Base-by-base conservation (phyloP, 257 asterid species). In the Gentiana dahurica region DNA sequence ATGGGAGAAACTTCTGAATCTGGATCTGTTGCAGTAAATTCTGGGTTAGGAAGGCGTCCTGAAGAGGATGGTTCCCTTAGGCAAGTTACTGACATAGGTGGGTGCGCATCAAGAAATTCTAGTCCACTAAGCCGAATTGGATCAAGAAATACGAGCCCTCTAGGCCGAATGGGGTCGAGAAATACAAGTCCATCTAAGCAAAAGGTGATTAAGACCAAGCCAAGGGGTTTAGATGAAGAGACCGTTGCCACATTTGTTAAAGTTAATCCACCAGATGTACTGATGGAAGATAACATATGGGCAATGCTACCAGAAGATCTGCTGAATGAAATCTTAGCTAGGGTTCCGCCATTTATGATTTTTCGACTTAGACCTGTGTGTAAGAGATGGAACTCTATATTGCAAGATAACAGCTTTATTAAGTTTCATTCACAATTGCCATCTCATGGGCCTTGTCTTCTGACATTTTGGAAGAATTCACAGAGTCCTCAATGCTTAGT, bases 401-500 rank as follows among this genome's bases (percentile, higher is more conserved):
- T 87, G 65, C 94, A 87, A 62, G 95, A 87, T 52, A 75, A 67
- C 48, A 75, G 94, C 65, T 87, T 87, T 58, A 60, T 87, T 77
- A 87, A 77, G 77, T 87, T 84, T 49, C 94, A 87, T 66, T 87
- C 95, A 1, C 94, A 84, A 56, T 86, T 82, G 37, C 88, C 94
- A 11, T 84, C 94, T 60, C 95, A 87, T 32, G 94, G 95, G 44
- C 99, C 99, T 50, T 92, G 99, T 63, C 97, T 92, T 68, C 73
- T 92, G 36, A 92, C 99, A 0, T 92, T 80, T 53, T 92, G 95
- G 94, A 88, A 73, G 73, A 92, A 83, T 62, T 71, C 94, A 0
- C 95, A 81, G 66, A 88, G 83, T 35, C 95, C 93, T 41, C 99
- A 88, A 61, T 92, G 99, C 58, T 88, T 97, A 0, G 95, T 92